Conservation (phyloP, 225 moss, liverwort and hornwort species). For the Ulota crispa region DNA sequence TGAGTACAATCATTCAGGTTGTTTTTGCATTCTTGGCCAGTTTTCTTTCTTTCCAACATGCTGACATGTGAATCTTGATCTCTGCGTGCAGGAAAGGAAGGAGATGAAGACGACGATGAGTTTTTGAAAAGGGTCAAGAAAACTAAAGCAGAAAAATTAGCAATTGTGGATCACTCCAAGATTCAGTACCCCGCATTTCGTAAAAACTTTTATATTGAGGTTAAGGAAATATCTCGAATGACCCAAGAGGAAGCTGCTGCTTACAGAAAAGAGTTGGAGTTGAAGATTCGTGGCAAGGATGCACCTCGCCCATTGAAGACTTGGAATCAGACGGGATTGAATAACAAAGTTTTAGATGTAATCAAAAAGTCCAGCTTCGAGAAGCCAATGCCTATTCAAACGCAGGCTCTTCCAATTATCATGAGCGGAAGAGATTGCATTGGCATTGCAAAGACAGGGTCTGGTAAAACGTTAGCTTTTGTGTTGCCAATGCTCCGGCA, state of each 20-base stretch:
- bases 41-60: not conserved
- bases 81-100: constrained; percentile 62
- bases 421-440: constrained; percentile 99
- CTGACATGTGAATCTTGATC: constrained; percentile 12
- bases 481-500: constrained; percentile 97
- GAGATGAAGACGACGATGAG: constrained; percentile 94
- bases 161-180: constrained; percentile 92
- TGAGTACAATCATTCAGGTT: not conserved
- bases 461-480: constrained; percentile 96
- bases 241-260: constrained; percentile 71
- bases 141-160: constrained; percentile 93
- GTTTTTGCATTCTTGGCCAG: not conserved
- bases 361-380: constrained; percentile 89
- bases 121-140: constrained; percentile 99
- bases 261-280: constrained; percentile 77
- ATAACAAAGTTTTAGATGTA: constrained; percentile 85
- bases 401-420: constrained; percentile 92
- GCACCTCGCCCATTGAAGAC: constrained; percentile 91
- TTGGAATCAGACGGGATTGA: constrained; percentile 99
- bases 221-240: constrained; percentile 95
- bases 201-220: constrained; percentile 98
- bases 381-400: constrained; percentile 95
- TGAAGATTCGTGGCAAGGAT: constrained; percentile 98
- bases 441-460: constrained; percentile 98
- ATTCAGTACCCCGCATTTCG: constrained; percentile 82